Base-by-base conservation (phyloP, 208 protist genomes). In the Endotrypanum monterogeii region DNA sequence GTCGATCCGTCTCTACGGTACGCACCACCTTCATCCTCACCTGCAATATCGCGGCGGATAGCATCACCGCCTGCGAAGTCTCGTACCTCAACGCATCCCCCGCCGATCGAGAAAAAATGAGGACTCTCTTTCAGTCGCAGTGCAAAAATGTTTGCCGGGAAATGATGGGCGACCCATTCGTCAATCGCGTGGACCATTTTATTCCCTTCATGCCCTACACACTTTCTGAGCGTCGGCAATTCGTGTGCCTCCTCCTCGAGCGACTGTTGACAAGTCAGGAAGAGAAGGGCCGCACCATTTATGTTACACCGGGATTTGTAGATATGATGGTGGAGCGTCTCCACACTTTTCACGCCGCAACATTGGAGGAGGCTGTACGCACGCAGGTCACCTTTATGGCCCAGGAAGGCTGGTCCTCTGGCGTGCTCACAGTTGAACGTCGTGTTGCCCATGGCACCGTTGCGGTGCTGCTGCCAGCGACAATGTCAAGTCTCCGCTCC, bases 151-250 rank as follows among this genome's bases (percentile, higher is more conserved):
- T 71, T n/a, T 94, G 88, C 75, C 80, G 75, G 25, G 68, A 66
- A 14, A 76, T 61, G 6, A 85, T 95, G 68, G 86, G 90, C 37
- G 92, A 94, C 54, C 92, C 92, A 11, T 94, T 96, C 68, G 86
- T 94, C 23, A 96, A 95, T 71, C 90, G 92, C 52, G 87, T 95
- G 20, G 92, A 94, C 72, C 85, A 81, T 74, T 95, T 94, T 71
- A 82, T 92, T 57, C 89, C 90, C 4, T 92, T 96, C 79, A 83
- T 91, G 20, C 89, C 92, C 44, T 96, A 96, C 89, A 89, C 82
- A 48, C 58, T 52, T 25, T 79, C 65, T 46, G 89, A 96, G 82
- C 83, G 86, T 23, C 46, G 73, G 41, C 67, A 78, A 14, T 94
- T 91, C 77, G 85, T 96, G 48, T 67, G 82, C 50, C 56, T 96